Percentiles rank a stretch among this genome's conserved stretches.
Conservation (phyloP, 345 rosid genomes). For the Populus pruinosa region DNA sequence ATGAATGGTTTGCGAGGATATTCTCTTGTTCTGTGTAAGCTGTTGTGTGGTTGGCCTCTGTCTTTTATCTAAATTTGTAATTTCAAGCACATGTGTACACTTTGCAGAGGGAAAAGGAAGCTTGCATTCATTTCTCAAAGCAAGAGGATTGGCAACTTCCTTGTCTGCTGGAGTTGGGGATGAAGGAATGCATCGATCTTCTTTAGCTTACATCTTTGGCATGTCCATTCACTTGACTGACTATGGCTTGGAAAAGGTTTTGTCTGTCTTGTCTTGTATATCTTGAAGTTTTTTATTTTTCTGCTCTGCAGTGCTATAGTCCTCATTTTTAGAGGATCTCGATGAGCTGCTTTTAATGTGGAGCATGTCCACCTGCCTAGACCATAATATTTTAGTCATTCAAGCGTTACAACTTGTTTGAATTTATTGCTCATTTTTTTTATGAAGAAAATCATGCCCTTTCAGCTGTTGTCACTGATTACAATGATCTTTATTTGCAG, state of each 20-base stretch:
- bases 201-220: conserved; percentile 77
- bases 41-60: not conserved
- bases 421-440: not conserved
- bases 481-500: conserved; percentile 31
- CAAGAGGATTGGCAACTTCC: conserved; percentile 80
- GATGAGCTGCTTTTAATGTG: not conserved
- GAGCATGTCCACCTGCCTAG: not conserved
- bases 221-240: conserved; percentile 88
- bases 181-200: conserved; percentile 83
- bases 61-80: conserved; percentile 10
- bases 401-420: not conserved
- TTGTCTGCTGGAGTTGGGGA: conserved; percentile 93
- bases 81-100: conserved; percentile 14
- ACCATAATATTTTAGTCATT: not conserved
- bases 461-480: not conserved
- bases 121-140: conserved; percentile 74
- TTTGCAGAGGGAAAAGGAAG: conserved; percentile 97
- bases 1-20: not conserved
- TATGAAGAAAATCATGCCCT: not conserved
- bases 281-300: not conserved
- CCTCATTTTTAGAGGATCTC: not conserved
- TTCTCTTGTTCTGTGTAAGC: conserved; percentile 2
- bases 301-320: not conserved
- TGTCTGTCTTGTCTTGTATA: not conserved
- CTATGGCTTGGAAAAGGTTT: conserved; percentile 86